Evolutionary conservation across 192 early-diverging fungal genomes (phyloP).

Genomic region (Spizellomyces punctatus): DNA sequence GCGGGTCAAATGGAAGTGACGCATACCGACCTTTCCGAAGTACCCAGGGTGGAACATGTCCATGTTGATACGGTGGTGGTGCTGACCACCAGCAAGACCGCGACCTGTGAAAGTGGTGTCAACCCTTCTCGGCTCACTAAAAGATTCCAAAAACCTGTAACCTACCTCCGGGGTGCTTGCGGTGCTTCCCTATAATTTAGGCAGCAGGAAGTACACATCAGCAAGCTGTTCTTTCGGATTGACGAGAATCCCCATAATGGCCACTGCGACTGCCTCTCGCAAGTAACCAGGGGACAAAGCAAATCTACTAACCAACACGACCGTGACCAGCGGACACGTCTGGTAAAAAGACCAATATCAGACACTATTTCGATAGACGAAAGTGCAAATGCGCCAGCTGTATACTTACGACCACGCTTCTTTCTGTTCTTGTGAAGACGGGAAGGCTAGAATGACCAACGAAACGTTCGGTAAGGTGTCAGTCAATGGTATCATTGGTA

Average conservation of each 20-base stretch:
- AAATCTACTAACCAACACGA: constrained; percentile 69
- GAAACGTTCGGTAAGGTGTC: not conserved
- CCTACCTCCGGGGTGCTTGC: constrained; percentile 98
- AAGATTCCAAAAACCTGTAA: not conserved
- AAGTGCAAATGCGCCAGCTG: not conserved
- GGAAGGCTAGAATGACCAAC: constrained; percentile 59
- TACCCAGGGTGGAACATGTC: constrained; percentile 99
- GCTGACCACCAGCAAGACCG: constrained; percentile 99
- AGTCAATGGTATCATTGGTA: not conserved
- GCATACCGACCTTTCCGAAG: constrained; percentile 99
- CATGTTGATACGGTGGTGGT: constrained; percentile 99
- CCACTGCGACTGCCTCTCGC: too few relatives aligned
- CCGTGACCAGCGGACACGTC: constrained; percentile 99
- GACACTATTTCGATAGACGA: not conserved
- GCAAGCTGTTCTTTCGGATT: constrained; percentile 24
- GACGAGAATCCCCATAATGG: constrained; percentile 23
- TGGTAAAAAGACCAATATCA: constrained; percentile 7
- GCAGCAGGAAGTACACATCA: constrained; percentile 3
- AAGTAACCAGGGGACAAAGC: too few relatives aligned
- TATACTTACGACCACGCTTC: constrained; percentile 83
- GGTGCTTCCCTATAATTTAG: constrained; percentile 78
- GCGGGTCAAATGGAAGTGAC: constrained; percentile 95
- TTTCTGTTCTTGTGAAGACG: constrained; percentile 87
- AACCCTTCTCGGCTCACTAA: not conserved
- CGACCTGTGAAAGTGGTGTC: constrained; percentile 47